Evolutionary conservation across 148 eudicot species (phyloP).

Genomic region (Heliamphora exappendiculata): DNA sequence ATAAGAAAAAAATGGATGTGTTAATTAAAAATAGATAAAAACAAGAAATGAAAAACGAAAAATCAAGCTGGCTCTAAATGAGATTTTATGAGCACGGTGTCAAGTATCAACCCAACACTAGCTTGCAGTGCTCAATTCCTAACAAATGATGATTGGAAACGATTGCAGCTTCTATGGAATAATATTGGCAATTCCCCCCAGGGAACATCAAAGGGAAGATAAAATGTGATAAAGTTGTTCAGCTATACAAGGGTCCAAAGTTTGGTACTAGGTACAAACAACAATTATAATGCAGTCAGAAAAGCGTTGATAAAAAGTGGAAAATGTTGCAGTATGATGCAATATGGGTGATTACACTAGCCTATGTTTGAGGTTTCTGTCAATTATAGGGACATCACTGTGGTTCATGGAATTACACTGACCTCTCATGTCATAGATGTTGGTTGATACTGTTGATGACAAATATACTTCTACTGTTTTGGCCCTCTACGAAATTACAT

Average conservation of each 20-base stretch:
- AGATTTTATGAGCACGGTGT: neutral
- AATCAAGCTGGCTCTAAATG: neutral
- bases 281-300: neutral
- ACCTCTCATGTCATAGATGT: neutral
- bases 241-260: neutral
- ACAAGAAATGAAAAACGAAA: neutral
- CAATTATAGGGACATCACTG: neutral
- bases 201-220: neutral
- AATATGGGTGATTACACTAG: neutral
- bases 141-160: neutral
- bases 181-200: neutral
- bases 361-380: neutral
- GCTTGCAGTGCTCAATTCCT: neutral
- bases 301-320: neutral
- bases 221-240: neutral
- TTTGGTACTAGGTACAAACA: neutral
- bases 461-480: no score
- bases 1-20: neutral
- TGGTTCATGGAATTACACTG: neutral
- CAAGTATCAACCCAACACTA: neutral
- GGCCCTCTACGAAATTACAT: neutral
- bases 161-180: neutral
- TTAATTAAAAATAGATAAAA: neutral
- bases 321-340: neutral
- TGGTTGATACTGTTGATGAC: neutral